Base-by-base conservation (phyloP, 2,329 filamentous ascomycete species). In the Colletotrichum eremochloae region DNA sequence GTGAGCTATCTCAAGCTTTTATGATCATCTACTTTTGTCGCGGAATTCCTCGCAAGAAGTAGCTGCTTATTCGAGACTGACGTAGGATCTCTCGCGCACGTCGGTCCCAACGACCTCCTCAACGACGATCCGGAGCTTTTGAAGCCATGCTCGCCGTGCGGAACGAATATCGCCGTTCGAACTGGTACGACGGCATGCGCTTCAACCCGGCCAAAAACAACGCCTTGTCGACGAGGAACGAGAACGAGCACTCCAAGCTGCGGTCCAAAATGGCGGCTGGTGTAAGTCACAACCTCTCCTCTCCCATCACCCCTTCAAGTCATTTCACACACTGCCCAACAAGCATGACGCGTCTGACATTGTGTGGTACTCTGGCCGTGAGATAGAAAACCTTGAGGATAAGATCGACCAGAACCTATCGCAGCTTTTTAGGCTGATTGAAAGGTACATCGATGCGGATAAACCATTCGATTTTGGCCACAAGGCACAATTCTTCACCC, bases 161-260 rank as follows among this genome's bases (percentile, higher is more conserved):
- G 15, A 82, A 80, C 44, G 65, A 72, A 9, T 85, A 85, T 67
- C 76, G 74, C 0, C 80, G 82, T 2, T 79, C 80, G 0, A 74
- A 74, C 1, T 88, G 86, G 81, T 88, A 88, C 75, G 79, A 83
- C 68, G 84, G 82, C 6, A 81, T 86, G 67, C 82, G 84, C 20
- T 82, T 91, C 69, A 85, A 90, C 68, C 85, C 87, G 0, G 82
- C 85, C 12, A 80, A 84, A 36, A 85, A 89, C 72, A 88, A 86
- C 72, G 82, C 90, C 11, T 83, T 89, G 36, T 87, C 85, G 0
- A 80, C 84, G 52, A 81, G 84, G 60, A 82, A 90, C 66, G 85
- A 86, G 57, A 80, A 76, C 12, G 79, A 80, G 57, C 87, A 86
- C 77, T 78, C 75, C 9, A 75, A 77, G 36, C 76, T 86, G 44